A percentile compares a stretch with the other conserved stretches of the same genome.
Evolutionary conservation across 306 rosid species (phyloP).

Genomic region (Malus domestica): ASM211411v1 NC_041792.1:18820907-18821406

Average conservation of each 20-base stretch:
- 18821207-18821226: too few relatives aligned
- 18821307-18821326: not conserved
- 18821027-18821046: not conserved
- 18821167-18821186: too few relatives aligned
- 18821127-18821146: too few relatives aligned
- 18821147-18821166: too few relatives aligned
- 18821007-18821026: not conserved
- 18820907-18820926: not conserved
- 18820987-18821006: not conserved
- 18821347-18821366: not conserved
- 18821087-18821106: too few relatives aligned
- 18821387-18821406: too few relatives aligned
- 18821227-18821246: too few relatives aligned
- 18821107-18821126: too few relatives aligned
- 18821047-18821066: not conserved
- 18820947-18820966: not conserved
- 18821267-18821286: not conserved
- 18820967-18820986: not conserved
- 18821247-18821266: too few relatives aligned
- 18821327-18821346: not conserved
- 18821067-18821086: too few relatives aligned
- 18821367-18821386: not conserved
- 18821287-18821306: not conserved
- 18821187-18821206: too few relatives aligned
- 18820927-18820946: not conserved